Evolutionary conservation across 306 rosid genomes (phyloP).

Genomic region (Castanea sativa): DNA sequence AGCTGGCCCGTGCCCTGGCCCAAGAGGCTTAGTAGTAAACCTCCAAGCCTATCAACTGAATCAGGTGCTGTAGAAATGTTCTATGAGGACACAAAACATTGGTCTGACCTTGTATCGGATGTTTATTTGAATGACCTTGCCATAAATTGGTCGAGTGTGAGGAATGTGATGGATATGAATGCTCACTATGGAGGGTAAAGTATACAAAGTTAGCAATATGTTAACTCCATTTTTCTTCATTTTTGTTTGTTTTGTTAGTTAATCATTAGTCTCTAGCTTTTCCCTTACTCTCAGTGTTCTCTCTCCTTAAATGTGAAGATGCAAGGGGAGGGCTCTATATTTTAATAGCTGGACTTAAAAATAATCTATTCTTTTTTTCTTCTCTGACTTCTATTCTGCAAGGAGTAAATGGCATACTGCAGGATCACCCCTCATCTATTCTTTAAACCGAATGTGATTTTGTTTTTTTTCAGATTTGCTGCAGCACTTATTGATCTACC

Average conservation of each 20-base stretch:
- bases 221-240: neutral
- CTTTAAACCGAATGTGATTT: conserved; percentile 16
- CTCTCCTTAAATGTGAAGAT: neutral
- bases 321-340: neutral
- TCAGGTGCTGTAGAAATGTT: conserved; percentile 41
- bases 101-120: conserved; percentile 67
- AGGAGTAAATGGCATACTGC: neutral
- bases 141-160: conserved; percentile 67
- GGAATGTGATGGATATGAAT: conserved; percentile 93
- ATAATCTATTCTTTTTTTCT: neutral
- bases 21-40: conserved; percentile 65
- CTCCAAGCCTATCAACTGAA: conserved; percentile 56
- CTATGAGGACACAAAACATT: conserved; percentile 56
- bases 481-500: conserved; percentile 71
- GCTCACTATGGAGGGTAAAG: conserved; percentile 94
- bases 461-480: conserved; percentile 64
- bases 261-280: neutral
- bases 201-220: neutral
- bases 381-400: neutral
- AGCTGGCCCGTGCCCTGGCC: conserved; percentile 93
- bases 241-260: neutral
- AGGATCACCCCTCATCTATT: neutral
- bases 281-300: neutral
- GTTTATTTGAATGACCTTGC: conserved; percentile 42
- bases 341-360: neutral